A percentile compares a stretch with the other conserved stretches of the same genome.
Evolutionary conservation across 2,329 filamentous ascomycete genomes (phyloP).

Genomic region (Colletotrichum siamense): DNA sequence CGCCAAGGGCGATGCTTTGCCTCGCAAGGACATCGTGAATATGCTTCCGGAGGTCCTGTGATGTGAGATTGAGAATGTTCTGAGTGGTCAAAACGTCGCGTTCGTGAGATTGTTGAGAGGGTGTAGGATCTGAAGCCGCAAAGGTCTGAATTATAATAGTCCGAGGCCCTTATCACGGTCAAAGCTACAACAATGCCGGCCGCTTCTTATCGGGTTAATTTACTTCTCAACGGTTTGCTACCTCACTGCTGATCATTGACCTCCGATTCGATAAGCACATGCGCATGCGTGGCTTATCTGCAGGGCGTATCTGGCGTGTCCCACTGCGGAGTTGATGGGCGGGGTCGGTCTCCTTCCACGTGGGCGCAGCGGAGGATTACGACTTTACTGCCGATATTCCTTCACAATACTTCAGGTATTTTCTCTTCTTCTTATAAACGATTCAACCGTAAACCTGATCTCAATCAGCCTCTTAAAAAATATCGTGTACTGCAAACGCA

Average conservation of each 20-base stretch:
- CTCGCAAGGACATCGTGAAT: not conserved
- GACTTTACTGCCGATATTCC: not conserved
- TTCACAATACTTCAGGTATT: rapidly evolving
- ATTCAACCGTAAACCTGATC: too few species aligned
- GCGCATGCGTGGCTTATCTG: not conserved
- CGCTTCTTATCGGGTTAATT: conserved; percentile 1
- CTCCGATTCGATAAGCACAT: not conserved
- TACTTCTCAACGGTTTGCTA: not conserved
- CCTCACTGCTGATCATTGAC: not conserved
- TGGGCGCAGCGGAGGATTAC: not conserved
- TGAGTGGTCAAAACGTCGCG: not conserved
- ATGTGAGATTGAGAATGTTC: not conserved
- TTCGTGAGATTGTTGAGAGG: not conserved
- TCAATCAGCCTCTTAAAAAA: rapidly evolving
- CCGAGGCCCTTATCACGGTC: not conserved
- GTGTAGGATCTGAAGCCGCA: not conserved
- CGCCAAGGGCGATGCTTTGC: not conserved
- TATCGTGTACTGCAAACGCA: too few species aligned
- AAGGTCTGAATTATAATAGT: not conserved
- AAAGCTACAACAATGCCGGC: not conserved
- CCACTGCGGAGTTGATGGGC: not conserved
- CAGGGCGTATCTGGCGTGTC: conserved; percentile 12
- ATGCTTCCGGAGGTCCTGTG: not conserved
- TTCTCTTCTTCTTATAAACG: not conserved
- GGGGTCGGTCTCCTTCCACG: not conserved